Percentiles rank a stretch among this genome's conserved stretches.
Evolutionary conservation across 768 basidiomycete genomes (phyloP).

Genomic region (Cyclocybe aegerita): DNA sequence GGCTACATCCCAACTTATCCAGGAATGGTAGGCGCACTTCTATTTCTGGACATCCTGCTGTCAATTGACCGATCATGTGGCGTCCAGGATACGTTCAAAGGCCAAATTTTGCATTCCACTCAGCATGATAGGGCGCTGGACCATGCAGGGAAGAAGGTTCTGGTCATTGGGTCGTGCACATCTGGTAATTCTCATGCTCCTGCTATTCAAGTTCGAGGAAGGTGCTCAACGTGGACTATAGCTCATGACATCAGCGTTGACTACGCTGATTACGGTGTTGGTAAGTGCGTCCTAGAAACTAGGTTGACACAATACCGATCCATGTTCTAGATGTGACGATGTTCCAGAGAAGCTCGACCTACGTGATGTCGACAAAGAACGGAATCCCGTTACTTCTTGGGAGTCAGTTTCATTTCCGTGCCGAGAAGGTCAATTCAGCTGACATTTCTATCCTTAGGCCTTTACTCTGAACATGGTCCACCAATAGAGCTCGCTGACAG

Average conservation of each 20-base stretch:
- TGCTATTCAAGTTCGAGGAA: background rate
- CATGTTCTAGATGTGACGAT: constrained; percentile 48
- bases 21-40: constrained; percentile 35
- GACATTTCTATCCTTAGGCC: constrained; percentile 16
- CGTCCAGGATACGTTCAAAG: constrained; percentile 58
- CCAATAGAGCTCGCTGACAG: constrained; percentile 51
- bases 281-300: constrained; percentile 14
- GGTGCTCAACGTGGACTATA: constrained; percentile 10
- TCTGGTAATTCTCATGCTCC: constrained; percentile 33
- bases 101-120: constrained; percentile 59
- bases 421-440: background rate
- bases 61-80: background rate
- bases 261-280: constrained; percentile 43
- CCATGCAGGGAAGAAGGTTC: constrained; percentile 67
- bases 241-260: constrained; percentile 47
- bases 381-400: constrained; percentile 29
- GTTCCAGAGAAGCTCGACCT: constrained; percentile 59
- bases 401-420: constrained; percentile 11
- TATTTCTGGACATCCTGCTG: background rate
- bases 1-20: constrained; percentile 46
- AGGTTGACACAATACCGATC: too few species aligned
- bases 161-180: constrained; percentile 67
- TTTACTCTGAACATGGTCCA: constrained; percentile 48
- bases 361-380: constrained; percentile 49
- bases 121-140: constrained; percentile 54